phyloP scores from a whole-genome alignment of 2,329 filamentous ascomycete species.

The Lasiodiplodia theobromae region DNA sequence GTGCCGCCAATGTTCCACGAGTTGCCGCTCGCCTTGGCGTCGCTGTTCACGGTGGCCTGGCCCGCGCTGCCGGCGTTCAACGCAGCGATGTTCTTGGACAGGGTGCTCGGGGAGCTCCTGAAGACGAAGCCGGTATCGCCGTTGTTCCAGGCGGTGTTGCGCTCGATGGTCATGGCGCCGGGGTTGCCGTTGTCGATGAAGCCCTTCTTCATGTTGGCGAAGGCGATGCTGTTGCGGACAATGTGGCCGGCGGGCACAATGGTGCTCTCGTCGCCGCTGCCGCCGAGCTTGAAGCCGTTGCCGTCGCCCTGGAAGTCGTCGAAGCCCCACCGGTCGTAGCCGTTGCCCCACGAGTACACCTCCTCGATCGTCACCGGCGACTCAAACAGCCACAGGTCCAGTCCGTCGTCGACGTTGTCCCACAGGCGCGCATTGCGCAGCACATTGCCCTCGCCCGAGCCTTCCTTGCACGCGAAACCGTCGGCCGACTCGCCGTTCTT shows the following conservation, averaged over 20 bases:
- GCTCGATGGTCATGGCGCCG: slow-evolving; percentile 49
- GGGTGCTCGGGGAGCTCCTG: slow-evolving; percentile 42
- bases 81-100: slow-evolving; percentile 52
- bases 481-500: slow-evolving; percentile 62
- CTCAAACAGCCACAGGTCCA: slow-evolving; percentile 55
- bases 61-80: slow-evolving; percentile 38
- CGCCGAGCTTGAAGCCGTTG: slow-evolving; percentile 59
- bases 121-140: slow-evolving; percentile 52
- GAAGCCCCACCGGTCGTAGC: slow-evolving; percentile 56
- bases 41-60: slow-evolving; percentile 35
- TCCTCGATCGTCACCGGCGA: slow-evolving; percentile 54
- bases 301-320: slow-evolving; percentile 54
- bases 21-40: slow-evolving; percentile 47
- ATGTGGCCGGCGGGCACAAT: slow-evolving; percentile 51
- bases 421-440: slow-evolving; percentile 56
- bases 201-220: slow-evolving; percentile 53
- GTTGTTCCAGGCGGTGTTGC: slow-evolving; percentile 58
- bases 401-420: slow-evolving; percentile 61
- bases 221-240: slow-evolving; percentile 55
- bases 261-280: slow-evolving; percentile 40
- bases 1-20: slow-evolving; percentile 51
- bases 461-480: slow-evolving; percentile 58
- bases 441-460: slow-evolving; percentile 55
- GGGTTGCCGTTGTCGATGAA: slow-evolving; percentile 58
- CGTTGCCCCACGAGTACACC: slow-evolving; percentile 56